Evolutionary conservation across 2,329 filamentous ascomycete genomes (phyloP).

Genomic region (Teratosphaeria gauchensis): DNA sequence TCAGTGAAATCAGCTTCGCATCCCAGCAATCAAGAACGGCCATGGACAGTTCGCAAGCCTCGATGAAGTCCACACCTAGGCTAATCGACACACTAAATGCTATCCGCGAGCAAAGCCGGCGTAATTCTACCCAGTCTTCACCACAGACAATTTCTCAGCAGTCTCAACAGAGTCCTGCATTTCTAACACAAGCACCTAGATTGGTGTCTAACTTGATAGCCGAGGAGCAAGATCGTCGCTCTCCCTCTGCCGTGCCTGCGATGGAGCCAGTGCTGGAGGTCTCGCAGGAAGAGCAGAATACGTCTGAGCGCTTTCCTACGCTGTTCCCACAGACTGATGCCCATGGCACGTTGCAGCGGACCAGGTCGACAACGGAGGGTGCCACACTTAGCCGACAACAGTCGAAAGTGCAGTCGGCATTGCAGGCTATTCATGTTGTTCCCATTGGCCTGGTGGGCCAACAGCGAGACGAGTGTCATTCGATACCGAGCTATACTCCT

Average conservation of each 20-base stretch:
- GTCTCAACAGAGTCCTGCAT: not conserved
- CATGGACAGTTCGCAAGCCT: conserved; percentile 11
- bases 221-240: conserved; percentile 15
- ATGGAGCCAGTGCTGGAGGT: conserved; percentile 14
- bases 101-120: conserved; percentile 5
- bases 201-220: conserved; percentile 4
- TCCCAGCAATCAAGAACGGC: not conserved
- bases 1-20: conserved; percentile 3
- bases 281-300: conserved; percentile 25
- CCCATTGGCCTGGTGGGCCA: conserved; percentile 20
- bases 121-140: not conserved
- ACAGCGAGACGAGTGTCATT: conserved; percentile 24
- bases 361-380: not conserved
- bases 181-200: conserved; percentile 8
- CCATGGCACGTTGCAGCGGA: not conserved
- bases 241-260: conserved; percentile 26
- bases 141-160: not conserved
- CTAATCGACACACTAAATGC: conserved; percentile 9
- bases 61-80: conserved; percentile 2
- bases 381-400: conserved; percentile 1
- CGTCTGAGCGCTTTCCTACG: conserved; percentile 25
- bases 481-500: conserved; percentile 12
- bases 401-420: conserved; percentile 2
- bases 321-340: conserved; percentile 15
- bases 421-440: conserved; percentile 10